phyloP scores from a whole-genome alignment of 2,329 filamentous ascomycete genomes.

The Ophiocordyceps camponoti-floridani region DNA sequence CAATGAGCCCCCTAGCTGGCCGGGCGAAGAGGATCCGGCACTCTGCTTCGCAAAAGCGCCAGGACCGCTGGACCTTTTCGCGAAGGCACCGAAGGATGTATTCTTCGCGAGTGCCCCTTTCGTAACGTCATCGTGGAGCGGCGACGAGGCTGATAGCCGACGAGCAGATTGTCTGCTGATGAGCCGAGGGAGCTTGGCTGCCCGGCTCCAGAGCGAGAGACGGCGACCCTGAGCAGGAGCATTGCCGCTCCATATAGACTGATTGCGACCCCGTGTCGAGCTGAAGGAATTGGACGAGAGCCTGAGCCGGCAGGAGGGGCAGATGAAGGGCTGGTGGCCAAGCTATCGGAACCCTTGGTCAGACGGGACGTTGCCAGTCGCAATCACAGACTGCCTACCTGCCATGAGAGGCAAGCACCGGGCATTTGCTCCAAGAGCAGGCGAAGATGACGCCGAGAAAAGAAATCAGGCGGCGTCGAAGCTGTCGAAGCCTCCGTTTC shows the following conservation, averaged over 20 bases:
- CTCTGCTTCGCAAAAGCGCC: conserved; percentile 5
- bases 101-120: conserved; percentile 5
- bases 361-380: background rate
- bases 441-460: background rate
- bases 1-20: background rate
- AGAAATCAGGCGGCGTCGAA: background rate
- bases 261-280: background rate
- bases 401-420: background rate
- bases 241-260: background rate
- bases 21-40: background rate
- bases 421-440: background rate
- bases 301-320: conserved; percentile 19
- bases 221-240: background rate
- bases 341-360: conserved; percentile 8
- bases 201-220: background rate
- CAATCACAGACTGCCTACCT: background rate
- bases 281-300: conserved; percentile 6
- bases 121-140: conserved; percentile 6
- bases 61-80: conserved; percentile 3
- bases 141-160: conserved; percentile 11
- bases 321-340: conserved; percentile 20
- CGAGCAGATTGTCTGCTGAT: conserved; percentile 4
- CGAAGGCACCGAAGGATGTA: conserved; percentile 9
- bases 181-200: background rate
- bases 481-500: background rate